Conservation (phyloP, 1,139 yeast genomes). For the Pneumocystis jirovecii region DNA sequence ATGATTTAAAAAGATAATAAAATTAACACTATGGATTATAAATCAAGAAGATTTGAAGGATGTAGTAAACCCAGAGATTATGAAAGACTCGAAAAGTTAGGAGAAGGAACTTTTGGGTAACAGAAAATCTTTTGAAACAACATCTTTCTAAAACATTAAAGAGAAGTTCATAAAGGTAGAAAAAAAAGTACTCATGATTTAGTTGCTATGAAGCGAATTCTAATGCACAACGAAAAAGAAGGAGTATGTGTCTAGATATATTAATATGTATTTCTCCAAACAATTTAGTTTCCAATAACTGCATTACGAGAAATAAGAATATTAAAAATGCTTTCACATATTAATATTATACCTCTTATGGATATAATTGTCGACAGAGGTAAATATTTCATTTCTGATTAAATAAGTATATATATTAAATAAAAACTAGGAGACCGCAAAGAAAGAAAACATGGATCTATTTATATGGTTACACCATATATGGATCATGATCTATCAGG, state of each 20-base stretch:
- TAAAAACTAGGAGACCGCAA: conserved; percentile 22
- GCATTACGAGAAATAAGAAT: conserved; percentile 87
- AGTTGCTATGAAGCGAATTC: conserved; percentile 75
- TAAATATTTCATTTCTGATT: conserved; percentile 20
- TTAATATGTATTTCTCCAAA: neutral
- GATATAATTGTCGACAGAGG: conserved; percentile 63
- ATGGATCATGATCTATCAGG: conserved; percentile 92
- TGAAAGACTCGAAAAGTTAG: conserved; percentile 48
- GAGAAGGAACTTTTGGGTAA: conserved; percentile 80
- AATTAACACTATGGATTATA: neutral
- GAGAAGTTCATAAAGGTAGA: conserved; percentile 59
- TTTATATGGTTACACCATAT: conserved; percentile 84
- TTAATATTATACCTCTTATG: conserved; percentile 58
- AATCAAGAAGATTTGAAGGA: neutral
- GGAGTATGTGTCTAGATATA: conserved; percentile 27
- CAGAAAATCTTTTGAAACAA: conserved; percentile 18
- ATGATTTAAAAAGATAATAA: neutral
- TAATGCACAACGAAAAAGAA: conserved; percentile 72
- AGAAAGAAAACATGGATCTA: conserved; percentile 26
- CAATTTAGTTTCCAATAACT: conserved; percentile 58
- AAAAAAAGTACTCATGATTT: conserved; percentile 35
- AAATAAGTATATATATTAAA: conserved; percentile 24
- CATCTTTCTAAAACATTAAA: neutral
- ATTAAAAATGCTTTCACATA: conserved; percentile 52
- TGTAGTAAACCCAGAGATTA: conserved; percentile 26